Conservation (phyloP, 371 early-diverging fungal genomes). For the Phascolomyces articulosus region DNA sequence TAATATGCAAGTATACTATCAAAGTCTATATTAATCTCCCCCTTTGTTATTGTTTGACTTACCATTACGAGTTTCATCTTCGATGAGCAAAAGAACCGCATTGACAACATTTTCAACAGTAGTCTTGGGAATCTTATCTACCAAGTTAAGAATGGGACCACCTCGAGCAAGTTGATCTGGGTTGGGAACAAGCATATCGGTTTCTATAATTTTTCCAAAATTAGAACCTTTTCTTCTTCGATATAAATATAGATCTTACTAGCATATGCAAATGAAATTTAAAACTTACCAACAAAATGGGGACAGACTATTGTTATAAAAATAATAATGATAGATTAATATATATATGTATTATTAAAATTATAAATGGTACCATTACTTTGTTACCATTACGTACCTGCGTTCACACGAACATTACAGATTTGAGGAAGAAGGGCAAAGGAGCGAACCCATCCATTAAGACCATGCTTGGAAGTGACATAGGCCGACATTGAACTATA, state of each 20-base stretch:
- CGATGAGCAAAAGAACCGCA: constrained; percentile 53
- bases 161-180: not conserved
- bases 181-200: not conserved
- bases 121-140: constrained; percentile 24
- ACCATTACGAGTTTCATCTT: constrained; percentile 50
- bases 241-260: too few species aligned
- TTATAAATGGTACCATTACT: not conserved
- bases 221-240: too few species aligned
- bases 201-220: not conserved
- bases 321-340: constrained; percentile 8
- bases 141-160: constrained; percentile 1
- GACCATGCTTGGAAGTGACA: constrained; percentile 26
- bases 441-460: constrained; percentile 26
- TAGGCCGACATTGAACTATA: constrained; percentile 13
- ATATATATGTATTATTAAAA: not conserved
- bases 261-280: too few species aligned
- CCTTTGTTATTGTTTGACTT: constrained; percentile 3
- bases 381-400: constrained; percentile 5
- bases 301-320: constrained; percentile 18
- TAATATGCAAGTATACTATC: not conserved
- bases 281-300: constrained; percentile 21
- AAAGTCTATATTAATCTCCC: not conserved
- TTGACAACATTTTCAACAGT: constrained; percentile 55
- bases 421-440: constrained; percentile 23
- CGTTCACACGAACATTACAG: constrained; percentile 45